Conservation (phyloP, 148 eudicot species). For the Silene uniflora region DNA sequence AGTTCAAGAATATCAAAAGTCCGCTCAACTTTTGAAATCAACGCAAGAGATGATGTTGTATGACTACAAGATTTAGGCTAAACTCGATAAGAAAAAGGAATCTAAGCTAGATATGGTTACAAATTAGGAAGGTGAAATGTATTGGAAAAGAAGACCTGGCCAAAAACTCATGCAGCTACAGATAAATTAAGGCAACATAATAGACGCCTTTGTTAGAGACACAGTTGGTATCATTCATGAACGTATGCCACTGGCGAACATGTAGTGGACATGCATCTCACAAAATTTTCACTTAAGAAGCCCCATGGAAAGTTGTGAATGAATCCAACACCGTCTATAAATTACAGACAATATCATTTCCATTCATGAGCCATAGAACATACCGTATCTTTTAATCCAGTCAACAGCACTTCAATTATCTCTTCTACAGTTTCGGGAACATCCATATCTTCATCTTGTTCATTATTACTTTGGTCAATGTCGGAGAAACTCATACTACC, state of each 20-base stretch:
- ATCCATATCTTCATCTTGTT: conserved; percentile 83
- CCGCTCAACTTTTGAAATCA: not conserved
- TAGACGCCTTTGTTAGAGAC: not conserved
- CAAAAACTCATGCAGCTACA: not conserved
- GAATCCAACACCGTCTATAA: not conserved
- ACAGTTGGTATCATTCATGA: not conserved
- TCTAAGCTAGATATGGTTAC: not conserved
- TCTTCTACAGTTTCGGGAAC: conserved; percentile 91
- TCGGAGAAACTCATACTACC: conserved; percentile 24
- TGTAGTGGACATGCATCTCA: not conserved
- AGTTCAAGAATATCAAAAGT: conserved; percentile 3
- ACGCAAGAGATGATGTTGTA: not conserved
- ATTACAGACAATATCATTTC: not conserved
- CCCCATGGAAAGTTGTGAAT: not conserved
- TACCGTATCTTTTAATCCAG: conserved; percentile 94
- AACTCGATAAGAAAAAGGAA: no score
- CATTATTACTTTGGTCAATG: conserved; percentile 31
- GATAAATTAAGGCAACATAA: not conserved
- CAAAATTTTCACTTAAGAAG: conserved; percentile 1
- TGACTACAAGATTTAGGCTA: not conserved
- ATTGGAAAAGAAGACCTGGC: not conserved
- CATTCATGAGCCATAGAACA: conserved; percentile 28
- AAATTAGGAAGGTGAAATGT: not conserved
- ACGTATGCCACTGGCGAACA: not conserved
- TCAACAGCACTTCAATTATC: conserved; percentile 73